These are phyloP conservation scores for Dacryopinax primogenitus DNA, from an alignment of 768 basidiomycete species.

Conservation along the genomic window DNA sequence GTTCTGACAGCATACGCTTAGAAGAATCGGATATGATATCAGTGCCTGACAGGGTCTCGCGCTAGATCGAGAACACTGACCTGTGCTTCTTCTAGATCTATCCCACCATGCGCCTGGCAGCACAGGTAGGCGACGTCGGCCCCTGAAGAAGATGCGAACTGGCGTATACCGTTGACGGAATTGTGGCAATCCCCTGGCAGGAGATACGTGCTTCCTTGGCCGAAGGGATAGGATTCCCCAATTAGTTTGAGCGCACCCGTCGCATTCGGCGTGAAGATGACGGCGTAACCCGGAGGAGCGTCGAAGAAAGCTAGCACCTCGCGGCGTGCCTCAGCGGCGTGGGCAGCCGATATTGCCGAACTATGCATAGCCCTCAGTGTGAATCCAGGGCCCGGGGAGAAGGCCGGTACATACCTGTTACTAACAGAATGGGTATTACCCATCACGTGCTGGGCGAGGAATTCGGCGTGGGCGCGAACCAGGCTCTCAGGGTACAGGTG, in stretches of 20 bases:
- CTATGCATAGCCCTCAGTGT: constrained; percentile 28
- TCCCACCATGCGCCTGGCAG: constrained; percentile 50
- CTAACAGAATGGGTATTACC: constrained; percentile 79
- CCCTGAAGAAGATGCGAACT: constrained; percentile 24
- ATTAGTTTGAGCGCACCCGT: constrained; percentile 68
- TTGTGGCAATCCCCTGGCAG: constrained; percentile 62
- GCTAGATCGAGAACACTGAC: constrained; percentile 31
- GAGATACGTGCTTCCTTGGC: constrained; percentile 43
- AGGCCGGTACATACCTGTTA: constrained; percentile 39
- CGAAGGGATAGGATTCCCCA: constrained; percentile 68
- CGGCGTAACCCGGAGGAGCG: constrained; percentile 62
- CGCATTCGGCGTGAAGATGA: constrained; percentile 71
- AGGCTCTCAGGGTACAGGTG: constrained; percentile 68
- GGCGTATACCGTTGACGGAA: constrained; percentile 14
- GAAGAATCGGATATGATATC: background rate
- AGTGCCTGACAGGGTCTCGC: background rate
- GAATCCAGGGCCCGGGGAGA: background rate
- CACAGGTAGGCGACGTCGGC: constrained; percentile 52
- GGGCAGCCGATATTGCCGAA: constrained; percentile 54
- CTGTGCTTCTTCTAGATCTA: constrained; percentile 46
- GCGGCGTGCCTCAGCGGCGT: constrained; percentile 53
- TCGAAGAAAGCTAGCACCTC: constrained; percentile 66
- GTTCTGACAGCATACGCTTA: constrained; percentile 36
- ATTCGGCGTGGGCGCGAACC: constrained; percentile 53
- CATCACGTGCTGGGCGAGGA: constrained; percentile 51